Evolutionary conservation across 2,329 filamentous ascomycete species (phyloP).

Genomic region (Alternaria infectoria): DNA sequence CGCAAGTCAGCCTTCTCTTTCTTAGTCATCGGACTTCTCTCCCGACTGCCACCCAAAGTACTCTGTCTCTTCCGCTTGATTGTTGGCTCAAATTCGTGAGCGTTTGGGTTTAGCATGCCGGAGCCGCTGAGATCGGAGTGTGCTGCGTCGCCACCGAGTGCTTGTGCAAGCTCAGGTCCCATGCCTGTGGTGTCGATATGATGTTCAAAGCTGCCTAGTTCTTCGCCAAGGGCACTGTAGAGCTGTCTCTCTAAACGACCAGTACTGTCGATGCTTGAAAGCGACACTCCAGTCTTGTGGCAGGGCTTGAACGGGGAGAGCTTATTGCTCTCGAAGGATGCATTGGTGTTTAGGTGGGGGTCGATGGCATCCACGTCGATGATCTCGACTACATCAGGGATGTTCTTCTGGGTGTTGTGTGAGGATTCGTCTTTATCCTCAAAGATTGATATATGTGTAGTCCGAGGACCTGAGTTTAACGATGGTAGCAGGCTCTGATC

Average conservation of each 20-base stretch:
- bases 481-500: constrained; percentile 19
- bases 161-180: constrained; percentile 20
- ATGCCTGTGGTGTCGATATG: constrained; percentile 14
- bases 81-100: constrained; percentile 20
- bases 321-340: constrained; percentile 5
- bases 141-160: not conserved
- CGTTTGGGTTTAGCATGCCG: constrained; percentile 1
- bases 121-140: constrained; percentile 6
- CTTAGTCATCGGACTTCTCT: constrained; percentile 31
- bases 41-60: constrained; percentile 26
- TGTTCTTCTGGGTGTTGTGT: not conserved
- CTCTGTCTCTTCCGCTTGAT: constrained; percentile 40
- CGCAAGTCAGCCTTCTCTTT: constrained; percentile 24
- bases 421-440: constrained; percentile 1
- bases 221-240: constrained; percentile 41
- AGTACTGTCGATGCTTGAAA: constrained; percentile 40
- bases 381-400: constrained; percentile 20
- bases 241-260: constrained; percentile 35
- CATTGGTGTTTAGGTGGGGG: constrained; percentile 1
- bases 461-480: not conserved
- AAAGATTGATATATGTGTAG: not conserved
- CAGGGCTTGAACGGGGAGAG: constrained; percentile 23
- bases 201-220: constrained; percentile 32
- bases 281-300: constrained; percentile 26
- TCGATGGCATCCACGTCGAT: constrained; percentile 34